Percentiles rank a stretch among this genome's conserved stretches.
These are phyloP conservation scores for Stylosanthes scabra DNA, from an alignment of 331 rosid species.

Conservation along the genomic window DNA sequence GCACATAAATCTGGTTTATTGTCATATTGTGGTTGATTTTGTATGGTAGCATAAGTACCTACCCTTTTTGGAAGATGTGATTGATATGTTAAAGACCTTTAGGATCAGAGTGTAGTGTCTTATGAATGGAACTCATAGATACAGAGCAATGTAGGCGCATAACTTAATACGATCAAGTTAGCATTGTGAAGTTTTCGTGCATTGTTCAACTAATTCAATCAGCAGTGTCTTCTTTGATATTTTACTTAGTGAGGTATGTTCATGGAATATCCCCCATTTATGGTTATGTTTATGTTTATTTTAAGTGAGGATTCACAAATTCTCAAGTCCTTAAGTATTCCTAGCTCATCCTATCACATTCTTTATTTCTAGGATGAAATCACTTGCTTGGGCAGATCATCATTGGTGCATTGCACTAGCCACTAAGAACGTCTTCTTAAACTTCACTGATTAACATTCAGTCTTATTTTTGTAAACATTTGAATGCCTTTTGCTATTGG, in stretches of 20 bases:
- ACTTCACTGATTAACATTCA: background rate
- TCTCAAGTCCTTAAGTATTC: background rate
- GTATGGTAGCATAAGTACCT: background rate
- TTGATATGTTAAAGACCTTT: background rate
- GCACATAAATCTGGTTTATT: background rate
- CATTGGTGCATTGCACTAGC: background rate
- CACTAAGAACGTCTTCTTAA: background rate
- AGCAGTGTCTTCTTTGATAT: background rate
- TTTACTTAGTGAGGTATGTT: background rate
- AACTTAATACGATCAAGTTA: conserved; percentile 20
- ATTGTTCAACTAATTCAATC: background rate
- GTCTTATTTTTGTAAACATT: conserved; percentile 10
- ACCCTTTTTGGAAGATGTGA: conserved; percentile 7
- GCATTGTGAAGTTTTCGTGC: background rate
- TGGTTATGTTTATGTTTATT: background rate
- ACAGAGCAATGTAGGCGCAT: background rate
- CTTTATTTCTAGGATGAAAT: conserved; percentile 9
- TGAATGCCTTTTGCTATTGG: conserved; percentile 5
- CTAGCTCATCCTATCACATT: background rate
- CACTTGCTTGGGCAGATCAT: background rate
- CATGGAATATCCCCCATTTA: background rate
- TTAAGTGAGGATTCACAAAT: background rate
- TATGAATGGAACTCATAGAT: background rate
- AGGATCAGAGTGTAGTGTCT: background rate
- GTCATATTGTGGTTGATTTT: background rate